Evolutionary conservation across 495 filamentous ascomycete species (phyloP).

Genomic region (Pseudotulostoma volvatum): DNA sequence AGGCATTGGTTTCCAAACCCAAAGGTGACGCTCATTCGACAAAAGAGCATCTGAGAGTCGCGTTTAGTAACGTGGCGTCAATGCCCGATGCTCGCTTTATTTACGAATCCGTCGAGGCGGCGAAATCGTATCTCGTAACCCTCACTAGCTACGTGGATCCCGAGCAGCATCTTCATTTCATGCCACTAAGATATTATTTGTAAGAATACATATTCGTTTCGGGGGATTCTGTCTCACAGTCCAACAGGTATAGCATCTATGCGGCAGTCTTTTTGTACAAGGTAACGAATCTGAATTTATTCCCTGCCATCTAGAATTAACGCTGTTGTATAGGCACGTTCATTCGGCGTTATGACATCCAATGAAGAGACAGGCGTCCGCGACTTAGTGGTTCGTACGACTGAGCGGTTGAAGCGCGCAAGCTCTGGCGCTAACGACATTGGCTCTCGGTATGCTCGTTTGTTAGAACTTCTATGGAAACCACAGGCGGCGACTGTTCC

Average conservation of each 20-base stretch:
- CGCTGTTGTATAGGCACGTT: conserved; percentile 22
- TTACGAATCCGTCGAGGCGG: conserved; percentile 46
- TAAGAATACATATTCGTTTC: conserved; percentile 13
- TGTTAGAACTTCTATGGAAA: conserved; percentile 38
- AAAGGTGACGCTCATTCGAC: conserved; percentile 22
- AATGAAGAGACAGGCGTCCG: conserved; percentile 36
- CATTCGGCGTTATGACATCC: conserved; percentile 34
- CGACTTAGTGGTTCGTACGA: conserved; percentile 34
- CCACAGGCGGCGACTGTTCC: conserved; percentile 11
- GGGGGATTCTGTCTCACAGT: conserved; percentile 4
- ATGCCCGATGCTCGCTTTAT: conserved; percentile 47
- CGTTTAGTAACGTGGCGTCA: conserved; percentile 37
- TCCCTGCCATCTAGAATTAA: background rate
- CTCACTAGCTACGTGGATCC: conserved; percentile 39
- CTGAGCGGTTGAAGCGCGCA: conserved; percentile 33
- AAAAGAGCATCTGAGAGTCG: conserved; percentile 25
- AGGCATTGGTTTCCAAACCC: conserved; percentile 31
- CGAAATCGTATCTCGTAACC: conserved; percentile 39
- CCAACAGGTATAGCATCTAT: conserved; percentile 31
- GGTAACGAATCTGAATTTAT: conserved; percentile 8
- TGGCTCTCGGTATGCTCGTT: conserved; percentile 36
- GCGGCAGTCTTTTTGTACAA: conserved; percentile 42
- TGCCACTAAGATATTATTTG: conserved; percentile 43
- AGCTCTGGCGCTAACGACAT: conserved; percentile 37
- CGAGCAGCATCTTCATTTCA: conserved; percentile 38